Conservation (phyloP, 129 eudicot species). For the Flaveria linearis region DNA sequence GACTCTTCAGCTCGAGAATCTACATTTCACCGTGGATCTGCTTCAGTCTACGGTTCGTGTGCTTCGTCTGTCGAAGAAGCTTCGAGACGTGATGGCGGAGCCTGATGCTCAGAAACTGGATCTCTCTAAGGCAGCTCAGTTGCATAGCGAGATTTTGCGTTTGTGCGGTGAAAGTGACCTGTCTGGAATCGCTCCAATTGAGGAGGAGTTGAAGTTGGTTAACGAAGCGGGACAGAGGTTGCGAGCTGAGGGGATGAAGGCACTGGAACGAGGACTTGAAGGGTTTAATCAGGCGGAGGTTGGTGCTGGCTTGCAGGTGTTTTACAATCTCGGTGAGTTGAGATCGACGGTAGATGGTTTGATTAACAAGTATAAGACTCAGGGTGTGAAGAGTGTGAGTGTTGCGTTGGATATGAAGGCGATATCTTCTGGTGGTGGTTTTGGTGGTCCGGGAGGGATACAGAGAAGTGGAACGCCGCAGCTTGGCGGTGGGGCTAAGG, state of each 20-base stretch:
- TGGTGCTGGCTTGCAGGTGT: constrained; percentile 89
- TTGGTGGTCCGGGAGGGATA: constrained; percentile 86
- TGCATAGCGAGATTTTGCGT: constrained; percentile 61
- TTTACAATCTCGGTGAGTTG: constrained; percentile 89
- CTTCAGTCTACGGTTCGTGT: constrained; percentile 56
- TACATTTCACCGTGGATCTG: constrained; percentile 50
- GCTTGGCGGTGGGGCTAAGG: constrained; percentile 74
- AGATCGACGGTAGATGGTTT: constrained; percentile 67
- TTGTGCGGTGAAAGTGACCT: constrained; percentile 53
- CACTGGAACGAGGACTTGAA: constrained; percentile 76
- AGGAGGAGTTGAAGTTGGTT: constrained; percentile 72
- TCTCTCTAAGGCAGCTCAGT: constrained; percentile 73
- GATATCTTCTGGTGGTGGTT: constrained; percentile 44
- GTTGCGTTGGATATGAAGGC: constrained; percentile 91
- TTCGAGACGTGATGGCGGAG: constrained; percentile 47
- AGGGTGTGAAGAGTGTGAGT: constrained; percentile 65
- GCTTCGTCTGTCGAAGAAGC: constrained; percentile 58
- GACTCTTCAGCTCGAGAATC: constrained; percentile 60
- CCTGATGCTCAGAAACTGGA: constrained; percentile 45
- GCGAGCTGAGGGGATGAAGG: constrained; percentile 71
- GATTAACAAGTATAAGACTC: constrained; percentile 64
- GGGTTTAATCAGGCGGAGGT: constrained; percentile 92
- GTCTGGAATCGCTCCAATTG: constrained; percentile 57
- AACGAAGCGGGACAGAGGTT: constrained; percentile 59
- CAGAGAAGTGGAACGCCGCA: constrained; percentile 91